Evolutionary conservation across 208 protist genomes (phyloP), one percentile per base, ranked within the genome.

Genomic region (Leishmania mexicana): DNA sequence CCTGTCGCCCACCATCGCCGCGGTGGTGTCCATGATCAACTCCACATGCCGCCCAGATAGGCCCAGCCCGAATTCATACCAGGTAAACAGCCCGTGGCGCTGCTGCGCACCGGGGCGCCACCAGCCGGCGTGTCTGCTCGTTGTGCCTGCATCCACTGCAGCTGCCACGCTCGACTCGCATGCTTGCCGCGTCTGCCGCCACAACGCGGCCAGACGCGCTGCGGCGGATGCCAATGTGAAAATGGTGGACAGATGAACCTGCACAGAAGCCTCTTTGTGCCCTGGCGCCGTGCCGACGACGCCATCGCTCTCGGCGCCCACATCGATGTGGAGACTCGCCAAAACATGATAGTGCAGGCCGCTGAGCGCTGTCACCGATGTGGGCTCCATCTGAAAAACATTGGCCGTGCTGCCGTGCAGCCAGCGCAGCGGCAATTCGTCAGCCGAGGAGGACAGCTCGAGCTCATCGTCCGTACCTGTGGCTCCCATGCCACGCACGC

Each of bases 341-440:
- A 83, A 65, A 21, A 80, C 45, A 57, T 86, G 83, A 53, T 47
- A 82, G 75, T 83, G 53, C 47, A 86, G 75, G 17, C 82, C 74
- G 54, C 54, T 38, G 74, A 75, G 79, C 57, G 67, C 74, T 3
- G 60, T 42, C 74, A 78, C 68, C 65, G 57, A 21, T 8, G 78
- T 83, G 17, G 83, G 83, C 67, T 83, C 78, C 17, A 83, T 75
- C 31, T 74, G 78, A 31, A 80, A 86, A 40, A 75, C 68, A 28
- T 79, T 47, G 21, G 76, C 78, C 5, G 72, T n/a, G 70, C 76
- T 81, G 31, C 60, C n/a, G 28, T 75, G 77, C 19, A 6, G 51
- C 54, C 19, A 45, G 13, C 31, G 31, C 49, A 67, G 15, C 51
- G 70, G 35, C 2, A 0, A 11, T 13, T 57, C 51, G 8, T 81